Evolutionary conservation across 139 green algal genomes (phyloP).

Genomic region (Chlorella sp.): DNA sequence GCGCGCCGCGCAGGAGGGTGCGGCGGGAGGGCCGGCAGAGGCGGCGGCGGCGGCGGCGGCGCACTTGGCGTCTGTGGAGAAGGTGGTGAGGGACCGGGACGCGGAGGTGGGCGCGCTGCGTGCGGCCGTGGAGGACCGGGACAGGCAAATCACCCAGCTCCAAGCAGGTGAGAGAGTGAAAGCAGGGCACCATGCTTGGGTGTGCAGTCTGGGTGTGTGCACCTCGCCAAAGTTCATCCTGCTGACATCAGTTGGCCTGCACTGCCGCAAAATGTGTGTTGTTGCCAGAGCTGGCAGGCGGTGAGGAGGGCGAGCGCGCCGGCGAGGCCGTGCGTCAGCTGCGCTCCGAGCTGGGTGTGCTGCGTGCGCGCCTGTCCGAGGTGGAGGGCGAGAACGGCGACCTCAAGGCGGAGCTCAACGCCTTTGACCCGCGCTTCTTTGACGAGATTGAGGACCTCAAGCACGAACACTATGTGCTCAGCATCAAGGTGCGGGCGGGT

Average conservation of each 20-base stretch:
- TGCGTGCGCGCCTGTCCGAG: constrained; percentile 38
- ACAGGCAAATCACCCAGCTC: too few species aligned
- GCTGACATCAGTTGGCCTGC: too few species aligned
- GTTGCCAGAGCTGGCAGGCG: too few species aligned
- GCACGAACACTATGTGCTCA: constrained; percentile 49
- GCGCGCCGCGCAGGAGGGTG: neutral
- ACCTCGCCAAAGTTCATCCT: too few species aligned
- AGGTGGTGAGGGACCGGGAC: constrained; percentile 26
- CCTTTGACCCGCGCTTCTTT: constrained; percentile 73
- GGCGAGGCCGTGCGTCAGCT: too few species aligned
- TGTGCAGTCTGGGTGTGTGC: too few species aligned
- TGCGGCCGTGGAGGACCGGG: constrained; percentile 31
- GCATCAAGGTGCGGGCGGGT: neutral
- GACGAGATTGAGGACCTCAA: constrained; percentile 74
- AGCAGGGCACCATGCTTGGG: too few species aligned
- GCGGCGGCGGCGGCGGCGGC: constrained; percentile 1
- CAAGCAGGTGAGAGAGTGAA: too few species aligned
- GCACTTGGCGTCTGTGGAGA: constrained; percentile 25
- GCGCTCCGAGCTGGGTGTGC: too few species aligned
- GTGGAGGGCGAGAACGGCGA: constrained; percentile 62
- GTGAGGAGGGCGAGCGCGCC: too few species aligned
- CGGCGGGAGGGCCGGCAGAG: neutral
- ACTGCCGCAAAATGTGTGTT: too few species aligned
- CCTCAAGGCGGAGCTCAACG: constrained; percentile 65
- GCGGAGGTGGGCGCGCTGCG: constrained; percentile 31